Base-by-base conservation (phyloP, 306 rosid genomes). In the Vicia faba region DNA sequence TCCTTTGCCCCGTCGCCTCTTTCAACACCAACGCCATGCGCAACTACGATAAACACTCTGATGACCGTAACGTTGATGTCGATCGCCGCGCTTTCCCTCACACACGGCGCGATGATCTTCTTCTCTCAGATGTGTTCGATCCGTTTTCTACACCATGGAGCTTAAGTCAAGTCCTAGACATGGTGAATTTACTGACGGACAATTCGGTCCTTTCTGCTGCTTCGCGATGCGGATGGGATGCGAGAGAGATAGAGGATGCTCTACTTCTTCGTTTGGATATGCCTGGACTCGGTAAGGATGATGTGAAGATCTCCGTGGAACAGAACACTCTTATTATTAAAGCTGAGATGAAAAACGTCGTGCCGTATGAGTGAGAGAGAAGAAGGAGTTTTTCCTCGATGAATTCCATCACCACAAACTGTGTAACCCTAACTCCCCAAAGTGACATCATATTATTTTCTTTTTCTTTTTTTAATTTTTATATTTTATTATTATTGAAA, bases 261-360 rank as follows among this genome's bases (percentile, higher is more conserved):
- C 84, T 91, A 61, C 74, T 31, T 53, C 71, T 88, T 0, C 76
- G 95, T 0, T 73, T 91, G 77, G 96, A 88, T 66, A 87, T 88
- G 97, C 97, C 88, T 5, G 96, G 97, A 0, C 57, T 91, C 0
- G 74, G 75, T 16, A 88, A 86, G 44, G 91, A 83, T 0, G 84
- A 91, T 3, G 95, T 91, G 67, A 88, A 87, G 66, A 82, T 91
- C 0, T 19, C 84, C 0, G 91, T 91, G 70, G 91, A 91, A 69
- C 86, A 88, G 75, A 85, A 81, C 76, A 86, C 86, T 0, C 89
- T 88, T 28, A 69, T 68, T 0, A 83, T 91, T 11, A 88, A 67
- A 72, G 96, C 88, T 0, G 88, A 88, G n/a, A n/a, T n/a, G n/a
- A n/a, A n/a, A n/a, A n/a, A n/a, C n/a, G n/a, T n/a, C n/a, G n/a